Evolutionary conservation across 352 stramenopile genomes (phyloP).

Genomic region (Globisporangium paddicum): DNA sequence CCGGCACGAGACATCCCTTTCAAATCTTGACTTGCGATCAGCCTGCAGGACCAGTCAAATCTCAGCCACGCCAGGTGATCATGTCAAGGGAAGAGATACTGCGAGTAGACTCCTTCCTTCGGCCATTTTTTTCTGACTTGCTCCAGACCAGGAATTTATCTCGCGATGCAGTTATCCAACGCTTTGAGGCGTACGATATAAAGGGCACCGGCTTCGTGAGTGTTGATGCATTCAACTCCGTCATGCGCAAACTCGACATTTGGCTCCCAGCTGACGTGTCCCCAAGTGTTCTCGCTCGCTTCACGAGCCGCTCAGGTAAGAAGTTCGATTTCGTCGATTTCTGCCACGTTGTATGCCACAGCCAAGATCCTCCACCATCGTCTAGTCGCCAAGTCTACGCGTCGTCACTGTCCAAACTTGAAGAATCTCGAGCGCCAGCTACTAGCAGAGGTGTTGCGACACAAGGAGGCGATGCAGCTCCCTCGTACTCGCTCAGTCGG

Average conservation of each 20-base stretch:
- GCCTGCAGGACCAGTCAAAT: background rate
- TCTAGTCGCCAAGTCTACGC: constrained; percentile 1
- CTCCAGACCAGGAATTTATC: constrained; percentile 34
- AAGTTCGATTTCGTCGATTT: constrained; percentile 79
- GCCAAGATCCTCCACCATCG: constrained; percentile 2
- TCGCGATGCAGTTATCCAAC: constrained; percentile 21
- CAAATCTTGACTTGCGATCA: background rate
- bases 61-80: background rate
- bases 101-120: constrained; percentile 35
- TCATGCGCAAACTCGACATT: constrained; percentile 64
- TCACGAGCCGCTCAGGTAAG: constrained; percentile 33
- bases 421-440: background rate
- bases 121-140: constrained; percentile 46
- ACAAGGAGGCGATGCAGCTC: background rate
- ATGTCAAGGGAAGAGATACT: constrained; percentile 38
- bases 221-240: constrained; percentile 53
- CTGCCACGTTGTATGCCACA: constrained; percentile 28
- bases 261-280: constrained; percentile 35
- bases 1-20: background rate
- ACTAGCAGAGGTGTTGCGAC: background rate
- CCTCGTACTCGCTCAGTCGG: background rate
- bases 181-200: constrained; percentile 58
- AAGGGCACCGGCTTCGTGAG: constrained; percentile 55
- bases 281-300: constrained; percentile 40
- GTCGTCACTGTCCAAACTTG: background rate